Evolutionary conservation across 805 yeast genomes (phyloP), one percentile per base, ranked within the genome.

Genomic region (Spathaspora gorwiae): DNA sequence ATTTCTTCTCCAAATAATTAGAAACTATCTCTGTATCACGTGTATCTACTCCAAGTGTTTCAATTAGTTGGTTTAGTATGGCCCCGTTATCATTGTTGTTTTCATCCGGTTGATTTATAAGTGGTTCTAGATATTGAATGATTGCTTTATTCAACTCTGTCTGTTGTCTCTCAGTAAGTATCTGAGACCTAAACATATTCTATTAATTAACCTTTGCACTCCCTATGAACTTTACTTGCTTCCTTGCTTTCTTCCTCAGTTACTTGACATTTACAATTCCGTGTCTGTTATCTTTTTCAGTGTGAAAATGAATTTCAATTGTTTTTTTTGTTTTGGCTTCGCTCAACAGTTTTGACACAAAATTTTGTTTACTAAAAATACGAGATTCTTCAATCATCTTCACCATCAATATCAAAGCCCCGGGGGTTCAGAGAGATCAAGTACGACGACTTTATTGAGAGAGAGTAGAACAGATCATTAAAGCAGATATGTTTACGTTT

Each of bases 1-100:
- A 90, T 66, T 90, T 90, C 64, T 83, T 84, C 53, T 84, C 88
- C 35, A 88, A 66, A 47, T 70, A 72, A 50, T 68, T 59, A 41
- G 70, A 64, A 9, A 70, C 65, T 5, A 67, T 53, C 14, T 54
- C 52, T 9, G 10, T 35, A 11, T 29, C 12, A 9, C 3, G 12
- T 29, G 3, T 9, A 11, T 29, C 32, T 5, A 29, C 32, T 9
- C 12, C 32, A n/a, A 26, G 48, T 33, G 37, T 43, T 52, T 15
- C 47, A 51, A 10, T 49, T 47, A 43, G 47, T 47, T 41, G 19
- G 26, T 43, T 40, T 35, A 43, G 27, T 41, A 40, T 11, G 49
- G 15, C 11, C 45, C 36, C 2, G 30, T 35, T 47, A 59, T 51
- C 51, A 6, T 14, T 12, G 9, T 39, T 27, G 10, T 35, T n/a